phyloP scores from a whole-genome alignment of 1,284 basidiomycete genomes.

The Papiliotrema terrestris region DNA sequence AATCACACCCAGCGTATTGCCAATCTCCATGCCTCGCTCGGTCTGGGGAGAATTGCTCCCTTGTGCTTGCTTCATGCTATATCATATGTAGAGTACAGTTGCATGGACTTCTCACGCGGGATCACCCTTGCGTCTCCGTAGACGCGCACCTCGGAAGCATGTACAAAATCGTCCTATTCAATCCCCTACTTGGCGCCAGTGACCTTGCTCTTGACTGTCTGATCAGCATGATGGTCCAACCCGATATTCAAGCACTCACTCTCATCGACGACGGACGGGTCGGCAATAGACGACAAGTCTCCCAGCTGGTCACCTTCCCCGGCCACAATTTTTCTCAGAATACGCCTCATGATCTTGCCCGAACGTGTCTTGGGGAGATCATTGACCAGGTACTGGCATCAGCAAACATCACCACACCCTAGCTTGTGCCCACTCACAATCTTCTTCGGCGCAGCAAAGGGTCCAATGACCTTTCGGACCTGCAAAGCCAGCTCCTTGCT shows the following conservation, averaged over 20 bases:
- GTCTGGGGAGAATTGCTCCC: no score
- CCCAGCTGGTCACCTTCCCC: constrained; percentile 91
- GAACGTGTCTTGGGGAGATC: constrained; percentile 95
- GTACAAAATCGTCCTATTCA: no score
- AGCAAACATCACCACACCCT: background rate
- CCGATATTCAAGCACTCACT: background rate
- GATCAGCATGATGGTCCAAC: background rate
- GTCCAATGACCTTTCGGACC: constrained; percentile 92
- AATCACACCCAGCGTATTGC: background rate
- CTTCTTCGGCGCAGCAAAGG: constrained; percentile 92
- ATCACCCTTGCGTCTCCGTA: no score
- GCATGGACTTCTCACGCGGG: no score
- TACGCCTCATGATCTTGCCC: constrained; percentile 76
- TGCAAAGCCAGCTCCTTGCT: constrained; percentile 87
- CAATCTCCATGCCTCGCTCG: background rate
- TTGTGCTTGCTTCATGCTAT: no score
- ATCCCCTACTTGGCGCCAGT: background rate
- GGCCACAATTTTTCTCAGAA: constrained; percentile 91
- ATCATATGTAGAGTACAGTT: no score
- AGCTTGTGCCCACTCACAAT: constrained; percentile 49
- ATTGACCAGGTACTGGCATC: constrained; percentile 59
- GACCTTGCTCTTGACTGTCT: background rate
- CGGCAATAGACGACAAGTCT: constrained; percentile 40
- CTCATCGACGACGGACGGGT: background rate
- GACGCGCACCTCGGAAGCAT: no score